Percentiles rank a stretch among this genome's conserved stretches.
Conservation (phyloP, 305 asterid genomes). For the Andrographis paniculata region DNA sequence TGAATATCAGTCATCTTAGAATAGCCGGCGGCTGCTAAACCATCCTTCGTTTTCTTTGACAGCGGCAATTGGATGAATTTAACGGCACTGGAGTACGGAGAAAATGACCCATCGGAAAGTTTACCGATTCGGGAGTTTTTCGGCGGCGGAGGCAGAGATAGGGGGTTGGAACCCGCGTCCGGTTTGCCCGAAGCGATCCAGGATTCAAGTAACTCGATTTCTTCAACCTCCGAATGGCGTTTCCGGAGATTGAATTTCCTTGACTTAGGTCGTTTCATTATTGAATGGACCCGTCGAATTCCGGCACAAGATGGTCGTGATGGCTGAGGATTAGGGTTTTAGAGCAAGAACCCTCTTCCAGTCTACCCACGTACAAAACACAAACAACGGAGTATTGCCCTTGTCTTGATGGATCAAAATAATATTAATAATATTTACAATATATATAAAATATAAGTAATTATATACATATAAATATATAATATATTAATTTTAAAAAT, state of each 20-base stretch:
- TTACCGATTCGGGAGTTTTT: constrained; percentile 49
- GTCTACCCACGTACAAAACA: too few relatives aligned
- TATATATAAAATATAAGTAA: too few relatives aligned
- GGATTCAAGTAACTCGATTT: constrained; percentile 65
- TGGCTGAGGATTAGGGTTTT: not conserved
- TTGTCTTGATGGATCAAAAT: too few relatives aligned
- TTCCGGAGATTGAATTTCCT: constrained; percentile 39
- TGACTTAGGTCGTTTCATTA: constrained; percentile 48
- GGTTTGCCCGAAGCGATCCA: constrained; percentile 75
- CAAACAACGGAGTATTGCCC: too few relatives aligned
- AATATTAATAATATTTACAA: too few relatives aligned
- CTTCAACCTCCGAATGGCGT: constrained; percentile 51
- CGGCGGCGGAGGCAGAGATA: constrained; percentile 51
- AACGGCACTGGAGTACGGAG: constrained; percentile 57
- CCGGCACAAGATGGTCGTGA: not conserved
- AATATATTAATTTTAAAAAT: too few relatives aligned
- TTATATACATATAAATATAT: too few relatives aligned
- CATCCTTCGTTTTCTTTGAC: constrained; percentile 81
- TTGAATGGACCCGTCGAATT: not conserved
- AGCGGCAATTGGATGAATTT: constrained; percentile 73
- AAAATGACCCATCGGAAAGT: constrained; percentile 55
- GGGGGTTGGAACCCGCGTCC: constrained; percentile 70
- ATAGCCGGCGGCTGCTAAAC: constrained; percentile 37
- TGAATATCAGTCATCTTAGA: constrained; percentile 79
- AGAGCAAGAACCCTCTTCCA: too few relatives aligned